phyloP scores from a whole-genome alignment of 768 basidiomycete genomes.

The Podaxis sp. region DNA sequence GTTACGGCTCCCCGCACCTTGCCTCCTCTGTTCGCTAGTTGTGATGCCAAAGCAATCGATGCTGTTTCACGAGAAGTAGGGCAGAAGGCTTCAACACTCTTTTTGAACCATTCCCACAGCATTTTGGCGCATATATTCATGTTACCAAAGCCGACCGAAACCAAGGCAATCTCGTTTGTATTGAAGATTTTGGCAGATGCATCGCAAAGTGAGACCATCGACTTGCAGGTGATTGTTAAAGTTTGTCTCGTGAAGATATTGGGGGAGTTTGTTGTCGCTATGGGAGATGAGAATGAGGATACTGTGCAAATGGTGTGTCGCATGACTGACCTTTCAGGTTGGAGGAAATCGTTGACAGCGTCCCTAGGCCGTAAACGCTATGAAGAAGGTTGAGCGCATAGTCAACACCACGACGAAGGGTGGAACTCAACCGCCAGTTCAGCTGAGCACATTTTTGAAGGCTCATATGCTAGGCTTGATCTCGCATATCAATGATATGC shows the following conservation, averaged over 20 bases:
- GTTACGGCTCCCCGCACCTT: conserved; percentile 61
- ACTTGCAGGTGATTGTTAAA: conserved; percentile 51
- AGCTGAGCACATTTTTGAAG: conserved; percentile 61
- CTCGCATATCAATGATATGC: conserved; percentile 76
- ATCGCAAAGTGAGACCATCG: conserved; percentile 31
- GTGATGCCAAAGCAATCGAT: conserved; percentile 55
- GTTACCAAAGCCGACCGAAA: conserved; percentile 47
- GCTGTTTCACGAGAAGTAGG: conserved; percentile 53
- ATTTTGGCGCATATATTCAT: conserved; percentile 68
- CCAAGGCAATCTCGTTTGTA: conserved; percentile 60
- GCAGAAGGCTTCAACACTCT: conserved; percentile 40
- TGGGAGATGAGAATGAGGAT: conserved; percentile 64
- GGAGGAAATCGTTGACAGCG: not conserved
- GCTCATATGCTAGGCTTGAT: conserved; percentile 81
- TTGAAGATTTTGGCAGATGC: conserved; percentile 50
- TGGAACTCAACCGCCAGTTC: conserved; percentile 24
- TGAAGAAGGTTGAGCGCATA: conserved; percentile 42
- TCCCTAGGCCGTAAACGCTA: conserved; percentile 29
- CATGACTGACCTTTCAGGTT: not conserved
- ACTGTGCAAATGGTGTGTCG: conserved; percentile 40
- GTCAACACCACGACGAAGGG: conserved; percentile 27
- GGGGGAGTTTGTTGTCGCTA: conserved; percentile 66
- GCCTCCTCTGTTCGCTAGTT: conserved; percentile 62
- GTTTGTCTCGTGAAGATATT: conserved; percentile 68
- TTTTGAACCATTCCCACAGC: conserved; percentile 47